Base-by-base conservation (phyloP, 331 rosid species). In the Saraca asoca region DNA sequence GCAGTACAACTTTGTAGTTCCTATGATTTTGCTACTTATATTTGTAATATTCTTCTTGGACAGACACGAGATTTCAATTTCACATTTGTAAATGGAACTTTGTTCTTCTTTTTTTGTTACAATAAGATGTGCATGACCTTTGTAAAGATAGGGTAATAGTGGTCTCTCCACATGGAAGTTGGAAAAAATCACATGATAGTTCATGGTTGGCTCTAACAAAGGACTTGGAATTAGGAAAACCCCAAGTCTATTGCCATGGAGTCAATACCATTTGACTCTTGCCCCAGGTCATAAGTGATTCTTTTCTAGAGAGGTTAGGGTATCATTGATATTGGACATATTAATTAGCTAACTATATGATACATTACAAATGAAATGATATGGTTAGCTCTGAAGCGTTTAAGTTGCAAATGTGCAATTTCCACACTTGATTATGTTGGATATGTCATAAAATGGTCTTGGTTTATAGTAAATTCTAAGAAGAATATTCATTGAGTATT, bases 301-400 rank as follows among this genome's bases (percentile, higher is more conserved):
- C 45, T 20, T 20, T 45, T 46, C 33, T 38, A 12, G 37, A 2
- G 31, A 37, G 54, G 11, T 52, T 5, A 24, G 13, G 24, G 16
- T 14, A 0, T 41, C 55, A 67, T 31, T 17, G 8, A 39, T 66
- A 11, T 19, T 50, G 18, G n/a, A n/a, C n/a, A n/a, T n/a, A n/a
- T n/a, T n/a, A 24, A 45, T 37, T 24, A 9, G 53, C 43, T 58
- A 12, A 34, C 4, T 42, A 29, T 51, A 49, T 20, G 17, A 10
- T 42, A 51, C 18, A 18, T 44, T n/a, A n/a, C 45, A 2, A 20
- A 42, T 6, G n/a, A 1, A n/a, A 56, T 39, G n/a, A 24, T 4
- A 20, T 75, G 48, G 18, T 50, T 9, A 16, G 46, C 51, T 51
- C 12, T 33, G 54, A 35, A 74, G 11, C 24, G 43, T 67, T 14